These are phyloP conservation scores for Inonotus hispidus DNA, from an alignment of 1,284 basidiomycete genomes.

Conservation along the genomic window DNA sequence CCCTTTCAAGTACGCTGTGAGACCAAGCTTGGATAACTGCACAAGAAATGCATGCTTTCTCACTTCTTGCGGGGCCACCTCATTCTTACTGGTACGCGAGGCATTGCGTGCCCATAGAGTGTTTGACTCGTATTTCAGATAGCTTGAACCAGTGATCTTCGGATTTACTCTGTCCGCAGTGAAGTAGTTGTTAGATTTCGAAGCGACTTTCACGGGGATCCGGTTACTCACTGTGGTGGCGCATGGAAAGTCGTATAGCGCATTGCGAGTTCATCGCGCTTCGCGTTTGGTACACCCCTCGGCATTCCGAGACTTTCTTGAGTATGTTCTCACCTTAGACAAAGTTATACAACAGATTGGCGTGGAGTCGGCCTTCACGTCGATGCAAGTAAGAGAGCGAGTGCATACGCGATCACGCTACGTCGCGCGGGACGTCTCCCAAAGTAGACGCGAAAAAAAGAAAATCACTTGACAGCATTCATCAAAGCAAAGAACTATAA, in stretches of 20 bases:
- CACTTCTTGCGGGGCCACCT: conserved; percentile 35
- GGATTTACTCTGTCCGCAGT: conserved; percentile 53
- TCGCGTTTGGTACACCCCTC: conserved; percentile 71
- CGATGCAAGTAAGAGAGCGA: neutral
- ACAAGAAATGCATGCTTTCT: conserved; percentile 3
- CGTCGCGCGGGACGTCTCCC: too few relatives aligned
- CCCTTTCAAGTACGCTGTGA: conserved; percentile 28
- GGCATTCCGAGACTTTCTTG: conserved; percentile 57
- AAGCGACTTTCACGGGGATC: neutral
- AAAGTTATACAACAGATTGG: neutral
- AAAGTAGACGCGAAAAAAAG: neutral
- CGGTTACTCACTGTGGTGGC: conserved; percentile 55
- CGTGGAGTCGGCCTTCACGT: neutral
- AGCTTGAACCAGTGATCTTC: conserved; percentile 68
- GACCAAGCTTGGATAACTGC: neutral
- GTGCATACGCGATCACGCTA: neutral
- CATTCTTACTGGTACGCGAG: conserved; percentile 35
- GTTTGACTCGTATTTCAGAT: conserved; percentile 66
- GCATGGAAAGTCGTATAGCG: conserved; percentile 76
- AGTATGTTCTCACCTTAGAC: neutral
- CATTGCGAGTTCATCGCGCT: conserved; percentile 73
- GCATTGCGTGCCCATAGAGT: conserved; percentile 69
- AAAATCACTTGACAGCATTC: neutral
- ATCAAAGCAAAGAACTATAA: neutral
- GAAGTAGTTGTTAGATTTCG: conserved; percentile 7